These are phyloP conservation scores for Candida pseudoviswanathii DNA, from an alignment of 1,139 yeast genomes.

Conservation along the genomic window DNA sequence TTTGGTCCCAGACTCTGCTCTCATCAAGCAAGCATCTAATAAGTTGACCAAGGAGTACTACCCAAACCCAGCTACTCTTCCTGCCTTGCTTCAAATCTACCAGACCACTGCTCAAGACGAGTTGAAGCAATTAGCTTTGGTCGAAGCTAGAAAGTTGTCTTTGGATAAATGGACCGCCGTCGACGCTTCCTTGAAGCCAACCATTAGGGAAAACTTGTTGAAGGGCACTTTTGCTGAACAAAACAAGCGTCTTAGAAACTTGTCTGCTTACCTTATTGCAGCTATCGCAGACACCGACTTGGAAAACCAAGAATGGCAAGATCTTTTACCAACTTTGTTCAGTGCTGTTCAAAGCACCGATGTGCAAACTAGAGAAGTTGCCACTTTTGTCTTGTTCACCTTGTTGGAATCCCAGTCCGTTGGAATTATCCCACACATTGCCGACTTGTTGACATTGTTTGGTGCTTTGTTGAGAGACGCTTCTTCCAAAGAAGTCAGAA, in stretches of 20 bases:
- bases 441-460: slow-evolving; percentile 71
- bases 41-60: slow-evolving; percentile 76
- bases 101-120: slow-evolving; percentile 65
- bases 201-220: slow-evolving; percentile 69
- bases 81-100: slow-evolving; percentile 80
- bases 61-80: slow-evolving; percentile 69
- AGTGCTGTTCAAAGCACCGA: slow-evolving; percentile 62
- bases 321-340: slow-evolving; percentile 71
- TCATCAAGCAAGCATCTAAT: slow-evolving; percentile 81
- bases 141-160: slow-evolving; percentile 88
- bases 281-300: slow-evolving; percentile 82
- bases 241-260: slow-evolving; percentile 77
- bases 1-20: slow-evolving; percentile 73
- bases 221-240: slow-evolving; percentile 60
- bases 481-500: slow-evolving; percentile 71
- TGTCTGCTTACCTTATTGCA: slow-evolving; percentile 86
- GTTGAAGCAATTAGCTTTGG: slow-evolving; percentile 86
- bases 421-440: slow-evolving; percentile 61
- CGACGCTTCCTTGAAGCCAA: slow-evolving; percentile 55
- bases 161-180: slow-evolving; percentile 67
- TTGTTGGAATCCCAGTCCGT: slow-evolving; percentile 75
- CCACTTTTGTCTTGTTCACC: slow-evolving; percentile 77
- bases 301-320: slow-evolving; percentile 69
- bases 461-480: slow-evolving; percentile 67
- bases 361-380: slow-evolving; percentile 75